Evolutionary conservation across 352 stramenopile species (phyloP).

Genomic region (Saprolegnia diclina): DNA sequence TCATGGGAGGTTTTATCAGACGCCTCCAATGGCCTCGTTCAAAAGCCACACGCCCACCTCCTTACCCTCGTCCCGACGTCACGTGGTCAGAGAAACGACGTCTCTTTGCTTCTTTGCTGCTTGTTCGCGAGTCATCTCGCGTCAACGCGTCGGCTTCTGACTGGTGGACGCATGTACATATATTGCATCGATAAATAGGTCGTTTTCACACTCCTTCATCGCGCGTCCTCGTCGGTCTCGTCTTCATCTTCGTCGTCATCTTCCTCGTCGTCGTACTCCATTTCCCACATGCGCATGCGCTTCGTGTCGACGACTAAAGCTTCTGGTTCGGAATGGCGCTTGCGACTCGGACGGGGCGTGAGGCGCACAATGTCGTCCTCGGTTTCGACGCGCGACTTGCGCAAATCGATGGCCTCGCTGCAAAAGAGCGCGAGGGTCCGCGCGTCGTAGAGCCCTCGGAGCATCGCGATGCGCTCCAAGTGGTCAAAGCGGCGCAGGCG

Average conservation of each 20-base stretch:
- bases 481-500: conserved; percentile 13
- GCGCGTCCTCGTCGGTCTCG: not conserved
- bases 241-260: not conserved
- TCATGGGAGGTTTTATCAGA: too few species aligned
- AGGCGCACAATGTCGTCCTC: not conserved
- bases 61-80: too few species aligned
- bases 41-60: too few species aligned
- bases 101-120: too few species aligned
- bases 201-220: not conserved
- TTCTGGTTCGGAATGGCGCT: not conserved
- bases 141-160: too few species aligned
- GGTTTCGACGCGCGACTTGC: not conserved
- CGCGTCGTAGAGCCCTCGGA: conserved; percentile 1
- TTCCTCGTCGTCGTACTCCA: not conserved
- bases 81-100: too few species aligned
- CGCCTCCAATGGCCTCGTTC: too few species aligned
- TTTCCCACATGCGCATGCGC: not conserved
- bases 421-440: conserved; percentile 14
- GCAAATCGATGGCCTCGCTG: conserved; percentile 11
- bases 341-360: not conserved
- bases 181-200: not conserved
- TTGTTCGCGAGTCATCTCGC: too few species aligned
- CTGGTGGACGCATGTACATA: too few species aligned
- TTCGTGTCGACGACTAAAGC: not conserved
- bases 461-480: conserved; percentile 16